Conservation (phyloP, 2,329 filamentous ascomycete genomes). For the Dactylellina drechsleri region DNA sequence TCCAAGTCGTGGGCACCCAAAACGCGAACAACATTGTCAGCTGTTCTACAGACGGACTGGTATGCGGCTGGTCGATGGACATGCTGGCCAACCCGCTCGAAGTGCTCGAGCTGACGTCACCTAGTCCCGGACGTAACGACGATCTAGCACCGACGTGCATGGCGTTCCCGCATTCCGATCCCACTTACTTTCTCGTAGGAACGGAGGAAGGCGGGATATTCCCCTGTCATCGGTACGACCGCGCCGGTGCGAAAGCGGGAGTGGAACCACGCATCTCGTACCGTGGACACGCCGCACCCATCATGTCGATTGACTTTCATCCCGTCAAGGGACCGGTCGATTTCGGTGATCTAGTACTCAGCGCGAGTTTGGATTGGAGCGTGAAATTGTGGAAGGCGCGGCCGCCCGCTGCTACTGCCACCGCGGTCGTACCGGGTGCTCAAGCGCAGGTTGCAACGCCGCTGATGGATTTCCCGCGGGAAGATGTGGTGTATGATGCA, state of each 20-base stretch:
- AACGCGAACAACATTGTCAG: constrained; percentile 99
- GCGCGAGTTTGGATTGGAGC: constrained; percentile 94
- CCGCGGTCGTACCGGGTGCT: constrained; percentile 64
- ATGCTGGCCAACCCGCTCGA: constrained; percentile 98
- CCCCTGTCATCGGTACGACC: constrained; percentile 95
- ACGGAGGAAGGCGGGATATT: constrained; percentile 97
- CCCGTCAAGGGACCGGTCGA: constrained; percentile 91
- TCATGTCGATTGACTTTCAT: constrained; percentile 97
- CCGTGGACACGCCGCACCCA: constrained; percentile 87
- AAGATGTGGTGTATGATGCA: constrained; percentile 96
- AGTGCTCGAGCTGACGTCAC: constrained; percentile 85
- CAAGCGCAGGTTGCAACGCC: constrained; percentile 69
- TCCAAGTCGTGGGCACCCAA: constrained; percentile 95
- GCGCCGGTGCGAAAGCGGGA: constrained; percentile 94
- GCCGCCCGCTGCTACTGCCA: constrained; percentile 77
- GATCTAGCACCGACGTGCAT: constrained; percentile 94
- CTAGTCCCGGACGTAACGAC: constrained; percentile 83
- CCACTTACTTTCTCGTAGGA: constrained; percentile 96
- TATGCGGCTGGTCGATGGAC: constrained; percentile 97
- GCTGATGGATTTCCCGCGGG: constrained; percentile 87
- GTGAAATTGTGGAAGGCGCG: constrained; percentile 97
- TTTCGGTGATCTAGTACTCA: constrained; percentile 90
- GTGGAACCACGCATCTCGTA: constrained; percentile 91
- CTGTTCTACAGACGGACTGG: constrained; percentile 93
- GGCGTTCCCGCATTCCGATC: constrained; percentile 92